Base-by-base conservation (phyloP, 192 early-diverging fungal genomes). In the Chytriomyces hyalinus region DNA sequence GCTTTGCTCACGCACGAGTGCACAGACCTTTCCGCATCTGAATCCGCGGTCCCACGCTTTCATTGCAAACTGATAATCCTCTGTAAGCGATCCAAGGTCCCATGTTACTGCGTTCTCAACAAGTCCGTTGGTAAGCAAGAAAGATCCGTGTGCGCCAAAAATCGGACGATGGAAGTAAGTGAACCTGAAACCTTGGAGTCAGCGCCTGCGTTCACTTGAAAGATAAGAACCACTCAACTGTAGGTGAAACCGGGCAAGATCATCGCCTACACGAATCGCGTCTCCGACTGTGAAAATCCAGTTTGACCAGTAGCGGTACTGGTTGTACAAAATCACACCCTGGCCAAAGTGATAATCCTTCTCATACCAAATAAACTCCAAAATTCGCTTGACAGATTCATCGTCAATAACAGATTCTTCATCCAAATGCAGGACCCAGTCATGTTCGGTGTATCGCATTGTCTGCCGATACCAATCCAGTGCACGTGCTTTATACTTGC, bases 361-460 rank as follows among this genome's bases (percentile, higher is more conserved):
- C 62, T 87, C 84, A 80, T 85, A 88, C 85, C 85, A 88, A 75
- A 88, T 88, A 72, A 88, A 88, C 66, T 87, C 85, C 57, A 88
- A 78, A 9, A 80, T 65, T 17, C 84, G 80, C 59, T 78, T 79
- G 50, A 88, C 85, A 53, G 82, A 81, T 62, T 88, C 83, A 78
- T 87, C 85, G 62, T 88, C 87, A 82, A 88, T 88, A 36, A 88
- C 87, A 57, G 83, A 85, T 72, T 88, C 87, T 79, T 88, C 87
- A 68, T 88, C 87, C 64, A 88, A 70, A 63, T 88, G 87, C 24
- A 88, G 80, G 46, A 88, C 80, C 87, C 87, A 88, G 81, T 88
- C 87, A 77, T 86, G 81, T 70, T 88, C 85, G 45, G 87, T 87
- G 79, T 78, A 85, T 7, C 78, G 74, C 82, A 87, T 82, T 15